Conservation (phyloP, 164 flowering plant species). For the Paratinospora sagittata region DNA sequence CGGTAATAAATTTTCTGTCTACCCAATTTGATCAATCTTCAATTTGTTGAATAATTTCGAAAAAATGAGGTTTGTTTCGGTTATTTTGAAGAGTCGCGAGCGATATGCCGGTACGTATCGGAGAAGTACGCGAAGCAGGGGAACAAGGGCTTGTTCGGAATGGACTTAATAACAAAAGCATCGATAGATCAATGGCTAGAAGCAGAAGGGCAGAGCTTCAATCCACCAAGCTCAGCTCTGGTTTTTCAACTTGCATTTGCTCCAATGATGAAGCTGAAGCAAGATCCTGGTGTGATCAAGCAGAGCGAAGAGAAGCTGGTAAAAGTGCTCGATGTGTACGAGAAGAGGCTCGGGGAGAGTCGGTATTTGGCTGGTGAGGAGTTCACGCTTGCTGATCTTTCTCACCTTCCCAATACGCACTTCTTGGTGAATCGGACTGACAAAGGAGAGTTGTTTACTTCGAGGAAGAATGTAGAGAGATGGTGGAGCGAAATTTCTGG, state of each 20-base stretch:
- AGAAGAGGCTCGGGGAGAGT: conserved; percentile 51
- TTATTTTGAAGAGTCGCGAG: conserved; percentile 54
- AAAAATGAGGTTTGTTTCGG: not conserved
- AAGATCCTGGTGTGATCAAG: conserved; percentile 44
- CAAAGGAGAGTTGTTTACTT: conserved; percentile 38
- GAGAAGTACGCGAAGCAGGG: conserved; percentile 56
- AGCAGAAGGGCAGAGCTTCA: conserved; percentile 76
- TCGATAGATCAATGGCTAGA: conserved; percentile 88
- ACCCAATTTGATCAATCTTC: too few species aligned
- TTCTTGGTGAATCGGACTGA: conserved; percentile 47
- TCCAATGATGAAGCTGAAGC: conserved; percentile 60
- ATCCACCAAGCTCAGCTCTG: conserved; percentile 57
- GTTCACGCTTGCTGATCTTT: conserved; percentile 75
- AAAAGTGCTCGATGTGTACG: conserved; percentile 73
- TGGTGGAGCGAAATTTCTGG: conserved; percentile 82
- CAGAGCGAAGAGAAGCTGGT: conserved; percentile 55
- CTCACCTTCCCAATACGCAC: conserved; percentile 64
- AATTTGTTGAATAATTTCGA: too few species aligned
- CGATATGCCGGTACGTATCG: conserved; percentile 67
- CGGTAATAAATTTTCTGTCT: conserved; percentile 28
- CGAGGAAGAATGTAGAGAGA: conserved; percentile 61
- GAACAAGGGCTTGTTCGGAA: conserved; percentile 48
- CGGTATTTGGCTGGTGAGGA: conserved; percentile 72
- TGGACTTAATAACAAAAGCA: conserved; percentile 48
- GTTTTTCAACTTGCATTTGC: conserved; percentile 76